Percentiles rank a stretch among this genome's conserved stretches.
These are phyloP conservation scores for Talaromyces sp. DNA, from an alignment of 2,329 filamentous ascomycete species.

Conservation along the genomic window DNA sequence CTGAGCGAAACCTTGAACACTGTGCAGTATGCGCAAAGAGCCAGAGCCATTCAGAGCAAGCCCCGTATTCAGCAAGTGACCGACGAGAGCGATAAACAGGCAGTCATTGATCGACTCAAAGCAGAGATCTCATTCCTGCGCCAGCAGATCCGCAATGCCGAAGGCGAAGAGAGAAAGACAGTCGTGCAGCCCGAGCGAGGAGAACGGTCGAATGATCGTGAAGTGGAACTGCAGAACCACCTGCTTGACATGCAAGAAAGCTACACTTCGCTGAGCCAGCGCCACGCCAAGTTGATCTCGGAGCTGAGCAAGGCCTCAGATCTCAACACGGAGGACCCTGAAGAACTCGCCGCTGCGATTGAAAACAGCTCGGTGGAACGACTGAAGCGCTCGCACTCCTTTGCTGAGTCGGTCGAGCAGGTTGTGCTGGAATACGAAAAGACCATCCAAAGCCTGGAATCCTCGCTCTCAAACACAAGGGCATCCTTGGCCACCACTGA, in stretches of 20 bases:
- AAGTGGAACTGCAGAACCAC: slow-evolving; percentile 88
- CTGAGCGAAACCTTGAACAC: slow-evolving; percentile 97
- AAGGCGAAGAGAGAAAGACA: slow-evolving; percentile 56
- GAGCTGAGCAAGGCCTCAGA: slow-evolving; percentile 86
- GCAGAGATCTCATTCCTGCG: slow-evolving; percentile 90
- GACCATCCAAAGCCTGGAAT: slow-evolving; percentile 90
- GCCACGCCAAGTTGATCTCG: slow-evolving; percentile 91
- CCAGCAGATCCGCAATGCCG: slow-evolving; percentile 85
- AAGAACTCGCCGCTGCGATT: slow-evolving; percentile 51
- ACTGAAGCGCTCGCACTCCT: slow-evolving; percentile 89
- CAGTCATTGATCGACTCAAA: slow-evolving; percentile 85
- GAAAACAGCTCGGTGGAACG: slow-evolving; percentile 78
- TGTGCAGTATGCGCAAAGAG: slow-evolving; percentile 92
- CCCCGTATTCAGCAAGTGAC: slow-evolving; percentile 86
- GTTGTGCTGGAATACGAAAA: slow-evolving; percentile 98
- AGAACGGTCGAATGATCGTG: slow-evolving; percentile 68
- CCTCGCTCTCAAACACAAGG: slow-evolving; percentile 83
- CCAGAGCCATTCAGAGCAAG: slow-evolving; percentile 94
- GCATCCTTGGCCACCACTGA: slow-evolving; percentile 78
- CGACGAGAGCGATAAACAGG: slow-evolving; percentile 91
- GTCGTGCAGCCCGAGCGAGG: slow-evolving; percentile 62
- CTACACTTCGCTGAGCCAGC: slow-evolving; percentile 82
- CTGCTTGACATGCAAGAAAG: slow-evolving; percentile 90
- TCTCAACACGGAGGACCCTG: slow-evolving; percentile 38
- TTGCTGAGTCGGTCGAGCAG: slow-evolving; percentile 91